phyloP scores from a whole-genome alignment of 495 filamentous ascomycete genomes.

The Xylaria palmicola region DNA sequence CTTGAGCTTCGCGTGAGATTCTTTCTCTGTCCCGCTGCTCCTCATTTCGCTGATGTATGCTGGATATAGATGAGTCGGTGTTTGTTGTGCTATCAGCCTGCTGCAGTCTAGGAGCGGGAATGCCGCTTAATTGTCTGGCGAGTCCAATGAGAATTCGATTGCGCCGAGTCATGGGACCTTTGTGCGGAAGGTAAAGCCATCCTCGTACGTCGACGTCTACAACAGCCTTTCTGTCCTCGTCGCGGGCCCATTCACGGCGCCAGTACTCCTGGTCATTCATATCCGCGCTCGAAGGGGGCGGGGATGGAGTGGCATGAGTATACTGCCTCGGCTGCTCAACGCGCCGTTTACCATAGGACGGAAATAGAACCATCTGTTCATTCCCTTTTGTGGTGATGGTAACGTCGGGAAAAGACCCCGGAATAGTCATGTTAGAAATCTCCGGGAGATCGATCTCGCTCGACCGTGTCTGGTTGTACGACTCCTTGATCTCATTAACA shows the following conservation, averaged over 20 bases:
- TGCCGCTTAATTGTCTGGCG: conserved; percentile 78
- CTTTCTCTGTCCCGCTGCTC: conserved; percentile 54
- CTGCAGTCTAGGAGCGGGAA: conserved; percentile 61
- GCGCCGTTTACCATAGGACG: conserved; percentile 79
- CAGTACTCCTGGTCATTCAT: conserved; percentile 64
- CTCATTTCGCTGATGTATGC: conserved; percentile 40
- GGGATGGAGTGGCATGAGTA: conserved; percentile 18
- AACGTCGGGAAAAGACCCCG: conserved; percentile 77
- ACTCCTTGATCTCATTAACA: conserved; percentile 86
- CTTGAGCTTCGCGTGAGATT: conserved; percentile 68
- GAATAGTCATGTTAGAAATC: conserved; percentile 56
- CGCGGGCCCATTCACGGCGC: conserved; percentile 64
- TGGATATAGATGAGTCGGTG: conserved; percentile 15
- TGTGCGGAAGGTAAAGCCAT: conserved; percentile 87
- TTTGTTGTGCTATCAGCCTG: conserved; percentile 17
- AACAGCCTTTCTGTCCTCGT: conserved; percentile 74
- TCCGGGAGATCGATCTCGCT: conserved; percentile 50
- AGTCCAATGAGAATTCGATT: conserved; percentile 83
- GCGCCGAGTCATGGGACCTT: conserved; percentile 82
- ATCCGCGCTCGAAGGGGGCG: conserved; percentile 17
- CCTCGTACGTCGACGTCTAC: conserved; percentile 93
- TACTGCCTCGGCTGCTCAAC: conserved; percentile 38
- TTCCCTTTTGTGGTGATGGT: conserved; percentile 73
- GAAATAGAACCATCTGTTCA: conserved; percentile 93
- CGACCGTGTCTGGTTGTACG: conserved; percentile 73